Evolutionary conservation across 202 grass and related monocot species (phyloP), one percentile per base, ranked within the genome.

Genomic region (Saccharum hybrid): DNA sequence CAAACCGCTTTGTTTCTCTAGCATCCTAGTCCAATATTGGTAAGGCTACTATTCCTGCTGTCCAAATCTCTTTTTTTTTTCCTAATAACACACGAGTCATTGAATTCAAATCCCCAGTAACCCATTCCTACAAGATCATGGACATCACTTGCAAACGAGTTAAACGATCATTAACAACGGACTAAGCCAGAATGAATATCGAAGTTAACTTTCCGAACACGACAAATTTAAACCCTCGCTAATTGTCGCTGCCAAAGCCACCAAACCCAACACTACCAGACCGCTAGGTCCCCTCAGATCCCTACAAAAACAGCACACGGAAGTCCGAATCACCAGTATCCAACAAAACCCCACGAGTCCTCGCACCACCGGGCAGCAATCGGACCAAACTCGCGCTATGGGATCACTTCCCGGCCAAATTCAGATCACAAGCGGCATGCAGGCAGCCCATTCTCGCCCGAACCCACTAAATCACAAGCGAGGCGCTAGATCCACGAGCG

Each of bases 271-370:
- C 7, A 38, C 3, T 6, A 51, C 3, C 56, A 81, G 75, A 46
- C 37, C 42, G 63, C 57, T 42, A 72, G 81, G 84, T 87, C 88
- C 70, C 54, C 19, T 30, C 76, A 90, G 84, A 87, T 86, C 88
- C 76, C 49, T 52, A 48, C 34, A 76, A 77, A 87, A 65, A 15
- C 16, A 61, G 57, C 23, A 46, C 66, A 16, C 5, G 54, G 7
- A 65, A 81, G 76, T 37, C 16, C 43, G 46, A 84, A 70, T 59
- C 76, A 34, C 34, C 23, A 40, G 67, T 71, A 56, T 9, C 52
- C 21, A 38, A 74, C 37, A 74, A 83, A 68, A 54, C 31, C 31
- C 37, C 26, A 3, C 36, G 4, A 14, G 30, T 18, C 14, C 43
- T 10, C 12, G 10, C 61, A 2, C 54, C 28, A 60, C 15, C 36